Percentiles rank a stretch among this genome's conserved stretches.
Conservation (phyloP, 768 basidiomycete genomes). For the Tephrocybe sp. region DNA sequence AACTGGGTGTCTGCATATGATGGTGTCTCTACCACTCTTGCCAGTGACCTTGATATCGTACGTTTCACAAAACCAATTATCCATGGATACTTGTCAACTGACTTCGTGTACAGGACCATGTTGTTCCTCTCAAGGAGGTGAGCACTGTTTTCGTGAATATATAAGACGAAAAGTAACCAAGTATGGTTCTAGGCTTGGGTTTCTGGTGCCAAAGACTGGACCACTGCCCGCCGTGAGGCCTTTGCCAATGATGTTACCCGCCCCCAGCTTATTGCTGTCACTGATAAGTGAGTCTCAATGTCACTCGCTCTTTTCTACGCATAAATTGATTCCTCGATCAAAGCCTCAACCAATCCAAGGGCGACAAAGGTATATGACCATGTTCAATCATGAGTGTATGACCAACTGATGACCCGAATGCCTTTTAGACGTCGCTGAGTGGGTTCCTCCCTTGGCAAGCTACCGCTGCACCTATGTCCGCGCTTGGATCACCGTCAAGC, state of each 20-base stretch:
- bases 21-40: slow-evolving; percentile 37
- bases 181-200: slow-evolving; percentile 43
- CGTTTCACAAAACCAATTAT: slow-evolving; percentile 12
- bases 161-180: background rate
- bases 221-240: slow-evolving; percentile 44
- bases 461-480: slow-evolving; percentile 52
- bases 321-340: background rate
- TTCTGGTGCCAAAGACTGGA: slow-evolving; percentile 53
- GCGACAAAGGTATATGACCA: slow-evolving; percentile 36
- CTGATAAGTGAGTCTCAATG: slow-evolving; percentile 29
- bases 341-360: slow-evolving; percentile 47
- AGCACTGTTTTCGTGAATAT: background rate
- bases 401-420: background rate
- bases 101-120: slow-evolving; percentile 38
- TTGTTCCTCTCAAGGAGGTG: slow-evolving; percentile 55
- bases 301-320: background rate
- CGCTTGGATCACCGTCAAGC: slow-evolving; percentile 54
- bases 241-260: slow-evolving; percentile 56
- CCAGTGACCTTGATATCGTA: slow-evolving; percentile 52
- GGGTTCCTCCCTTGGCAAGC: slow-evolving; percentile 47
- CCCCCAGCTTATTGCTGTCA: slow-evolving; percentile 53
- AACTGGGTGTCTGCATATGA: slow-evolving; percentile 55
- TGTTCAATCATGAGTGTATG: background rate
- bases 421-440: slow-evolving; percentile 43
- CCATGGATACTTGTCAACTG: background rate